Evolutionary conservation across 106 monocot species (phyloP), one percentile per base, ranked within the genome.

Genomic region (Alisma plantagoaquatica): DNA sequence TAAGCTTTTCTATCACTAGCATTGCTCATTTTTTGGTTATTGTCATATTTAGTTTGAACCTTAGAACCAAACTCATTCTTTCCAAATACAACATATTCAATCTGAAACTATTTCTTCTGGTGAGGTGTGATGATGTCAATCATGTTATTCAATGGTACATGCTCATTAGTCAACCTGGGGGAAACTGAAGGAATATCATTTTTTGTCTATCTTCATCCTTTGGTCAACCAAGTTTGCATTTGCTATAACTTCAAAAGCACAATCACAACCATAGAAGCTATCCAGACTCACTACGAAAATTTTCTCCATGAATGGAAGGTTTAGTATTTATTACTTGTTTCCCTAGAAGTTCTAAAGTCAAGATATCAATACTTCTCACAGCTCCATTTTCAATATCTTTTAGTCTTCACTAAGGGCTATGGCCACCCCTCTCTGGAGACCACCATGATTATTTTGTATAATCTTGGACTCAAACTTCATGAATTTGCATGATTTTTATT

Each of bases 311-410:
- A 21, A 67, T 63, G 4, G 84, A 84, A 30, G 84, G 84, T 23
- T 72, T 76, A 0, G 88, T 89, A 65, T 73, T 68, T 32, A 81
- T 58, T 1, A 81, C 96, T 89, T 89, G 89, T 68, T 84, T 96
- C 38, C 96, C 89, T 31, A 68, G 73, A 53, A 57, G 68, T 76
- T 96, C 96, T 26, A 89, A 96, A 23, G 96, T 70, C 43, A 89
- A 42, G 26, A 96, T 84, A 79, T 96, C 96, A 47, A 64, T 62
- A 12, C 89, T 96, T 54, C 70, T 61, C 31, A 96, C 42, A 1
- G 54, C 43, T 18, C 70, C 46, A 8, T 51, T 19, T 33, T 79
- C 73, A n/a, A 68, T 79, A 35, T 76, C 82, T 38, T 81, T 70
- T 15, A 70, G 29, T 31, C 57, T 78, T 28, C 59, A 58, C 30